A percentile compares a stretch with the other conserved stretches of the same genome.
phyloP scores from a whole-genome alignment of 176 grass and related monocot species.

The Paspalum vaginatum region DNA sequence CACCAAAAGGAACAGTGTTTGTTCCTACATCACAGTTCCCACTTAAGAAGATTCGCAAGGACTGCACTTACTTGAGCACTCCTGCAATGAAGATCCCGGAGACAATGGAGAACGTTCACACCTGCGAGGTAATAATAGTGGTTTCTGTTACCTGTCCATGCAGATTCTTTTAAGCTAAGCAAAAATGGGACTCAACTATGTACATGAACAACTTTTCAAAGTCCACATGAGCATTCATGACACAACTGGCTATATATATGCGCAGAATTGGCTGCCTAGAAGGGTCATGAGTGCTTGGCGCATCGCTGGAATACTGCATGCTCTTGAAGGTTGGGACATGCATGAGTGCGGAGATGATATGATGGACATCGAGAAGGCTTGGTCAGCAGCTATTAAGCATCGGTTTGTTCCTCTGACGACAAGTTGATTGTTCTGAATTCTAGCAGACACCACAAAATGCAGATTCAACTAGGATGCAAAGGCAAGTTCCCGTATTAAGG shows the following conservation, averaged over 20 bases:
- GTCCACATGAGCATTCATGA: conserved; percentile 4
- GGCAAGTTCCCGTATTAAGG: background rate
- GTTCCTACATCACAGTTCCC: conserved; percentile 77
- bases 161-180: conserved; percentile 19
- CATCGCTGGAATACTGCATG: conserved; percentile 76
- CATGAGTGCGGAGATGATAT: conserved; percentile 71
- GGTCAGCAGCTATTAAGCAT: conserved; percentile 57
- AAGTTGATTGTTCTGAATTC: conserved; percentile 33
- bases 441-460: background rate
- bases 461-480: background rate
- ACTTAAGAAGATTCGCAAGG: conserved; percentile 65
- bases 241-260: conserved; percentile 16
- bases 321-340: conserved; percentile 64
- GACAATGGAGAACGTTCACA: conserved; percentile 69
- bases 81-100: conserved; percentile 82
- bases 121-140: conserved; percentile 68
- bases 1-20: conserved; percentile 58
- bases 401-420: conserved; percentile 61
- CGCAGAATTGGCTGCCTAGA: conserved; percentile 92
- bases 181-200: background rate
- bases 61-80: conserved; percentile 74
- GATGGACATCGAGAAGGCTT: conserved; percentile 62
- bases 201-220: background rate
- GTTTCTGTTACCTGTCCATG: background rate
- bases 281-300: conserved; percentile 90